Base-by-base conservation (phyloP, 345 rosid species). In the Euphorbia tirucalli region DNA sequence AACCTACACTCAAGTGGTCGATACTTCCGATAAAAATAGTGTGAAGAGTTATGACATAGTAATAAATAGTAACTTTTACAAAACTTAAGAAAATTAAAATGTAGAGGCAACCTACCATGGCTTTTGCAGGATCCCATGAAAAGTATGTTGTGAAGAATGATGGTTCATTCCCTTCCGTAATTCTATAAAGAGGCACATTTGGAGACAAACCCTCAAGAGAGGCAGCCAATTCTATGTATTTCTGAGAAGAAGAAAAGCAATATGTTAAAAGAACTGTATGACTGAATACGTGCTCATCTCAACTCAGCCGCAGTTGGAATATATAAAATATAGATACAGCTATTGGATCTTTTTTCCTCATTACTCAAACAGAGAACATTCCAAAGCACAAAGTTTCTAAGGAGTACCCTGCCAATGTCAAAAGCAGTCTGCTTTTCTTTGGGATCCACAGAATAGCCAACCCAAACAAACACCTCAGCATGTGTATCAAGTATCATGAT, bases 401-500 rank as follows among this genome's bases (percentile, higher is more conserved):
- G 64, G n/a, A 59, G 65, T 87, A 93, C 99, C 96, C 87, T 97
- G 77, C 94, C 98, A 85, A 90, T 82, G 69, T 89, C 98, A 66
- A 93, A 91, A 75, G 90, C 96, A 83, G 64, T 86, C 82, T 90
- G 93, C 84, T 96, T 96, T 80, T 96, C 96, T 78, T 85, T 88
- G 59, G 92, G 25, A 69, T 93, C 98, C 54, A 83, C 94, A 11
- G 81, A 89, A 59, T 91, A 93, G 62, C 99, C 99, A 83, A 93
- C 90, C 99, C 99, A 96, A 71, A 93, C 88, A 86, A 93, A 96
- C 67, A 93, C 97, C 80, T 93, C 99, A 68, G 96, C 94, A 72
- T 86, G 94, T 41, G 98, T 91, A 80, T 96, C 99, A 48, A 96
- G 91, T 74, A 96, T 80, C 87, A 90, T 77, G 75, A 89, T 81